These are phyloP conservation scores for Nevesoporus exiguus DNA, from an alignment of 768 basidiomycete genomes.

Conservation along the genomic window DNA sequence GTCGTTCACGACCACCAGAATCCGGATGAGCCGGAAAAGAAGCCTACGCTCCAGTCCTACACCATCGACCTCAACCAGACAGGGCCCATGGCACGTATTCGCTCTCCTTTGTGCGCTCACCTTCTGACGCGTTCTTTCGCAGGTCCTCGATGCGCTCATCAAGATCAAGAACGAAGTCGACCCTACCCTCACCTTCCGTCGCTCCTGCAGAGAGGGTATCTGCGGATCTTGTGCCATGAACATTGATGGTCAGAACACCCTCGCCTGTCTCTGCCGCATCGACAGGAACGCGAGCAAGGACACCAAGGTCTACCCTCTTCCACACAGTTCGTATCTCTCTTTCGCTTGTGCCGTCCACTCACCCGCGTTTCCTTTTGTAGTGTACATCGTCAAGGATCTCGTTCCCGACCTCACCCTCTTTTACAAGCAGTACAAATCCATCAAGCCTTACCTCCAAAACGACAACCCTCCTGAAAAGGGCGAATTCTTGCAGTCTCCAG, in stretches of 20 bases:
- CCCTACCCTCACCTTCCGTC: constrained; percentile 93
- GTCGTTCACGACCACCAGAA: constrained; percentile 48
- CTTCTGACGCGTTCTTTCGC: background rate
- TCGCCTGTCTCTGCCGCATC: constrained; percentile 95
- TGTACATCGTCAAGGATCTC: constrained; percentile 99
- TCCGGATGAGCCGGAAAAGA: constrained; percentile 90
- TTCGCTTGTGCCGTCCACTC: background rate
- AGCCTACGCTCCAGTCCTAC: constrained; percentile 89
- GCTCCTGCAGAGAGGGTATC: constrained; percentile 92
- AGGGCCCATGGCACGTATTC: constrained; percentile 78
- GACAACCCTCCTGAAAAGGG: constrained; percentile 81
- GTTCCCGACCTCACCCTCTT: constrained; percentile 88
- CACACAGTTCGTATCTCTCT: constrained; percentile 71
- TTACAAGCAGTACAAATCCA: constrained; percentile 99
- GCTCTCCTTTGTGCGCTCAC: background rate
- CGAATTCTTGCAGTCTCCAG: constrained; percentile 87
- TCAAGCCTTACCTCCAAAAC: constrained; percentile 94
- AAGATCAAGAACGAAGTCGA: constrained; percentile 99
- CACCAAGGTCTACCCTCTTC: constrained; percentile 93
- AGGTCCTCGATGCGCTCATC: constrained; percentile 90
- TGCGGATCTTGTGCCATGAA: constrained; percentile 99
- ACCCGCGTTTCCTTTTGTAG: constrained; percentile 41
- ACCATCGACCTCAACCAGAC: constrained; percentile 90
- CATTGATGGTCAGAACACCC: constrained; percentile 96
- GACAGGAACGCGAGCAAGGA: constrained; percentile 70